A percentile compares a stretch with the other conserved stretches of the same genome.
phyloP scores from a whole-genome alignment of 2,329 filamentous ascomycete species.

The Beauveria medogensis region DNA sequence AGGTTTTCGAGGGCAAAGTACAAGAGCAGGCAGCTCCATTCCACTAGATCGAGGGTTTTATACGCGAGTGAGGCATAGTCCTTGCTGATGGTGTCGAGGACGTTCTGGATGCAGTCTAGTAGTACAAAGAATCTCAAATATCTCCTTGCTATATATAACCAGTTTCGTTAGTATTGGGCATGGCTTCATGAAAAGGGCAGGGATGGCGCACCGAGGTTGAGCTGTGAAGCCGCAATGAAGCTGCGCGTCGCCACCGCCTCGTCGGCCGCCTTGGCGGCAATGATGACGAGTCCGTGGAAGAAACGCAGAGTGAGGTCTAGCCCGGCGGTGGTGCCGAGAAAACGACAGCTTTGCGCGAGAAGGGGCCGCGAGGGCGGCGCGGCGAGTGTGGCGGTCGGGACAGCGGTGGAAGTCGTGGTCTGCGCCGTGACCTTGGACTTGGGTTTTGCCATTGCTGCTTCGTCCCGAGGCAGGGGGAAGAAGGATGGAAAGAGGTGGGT shows the following conservation, averaged over 20 bases:
- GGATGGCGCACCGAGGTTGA: conserved; percentile 3
- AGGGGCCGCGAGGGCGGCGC: not conserved
- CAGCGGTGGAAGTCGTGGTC: not conserved
- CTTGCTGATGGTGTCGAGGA: not conserved
- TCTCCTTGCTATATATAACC: not conserved
- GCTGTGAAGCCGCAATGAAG: not conserved
- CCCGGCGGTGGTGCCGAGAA: conserved; percentile 9
- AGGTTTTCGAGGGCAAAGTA: conserved; percentile 11
- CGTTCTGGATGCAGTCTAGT: conserved; percentile 5
- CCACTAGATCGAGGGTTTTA: not conserved
- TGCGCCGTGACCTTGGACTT: not conserved
- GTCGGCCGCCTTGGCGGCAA: not conserved
- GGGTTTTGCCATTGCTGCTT: not conserved
- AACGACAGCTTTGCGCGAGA: not conserved
- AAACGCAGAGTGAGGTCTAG: conserved; percentile 7
- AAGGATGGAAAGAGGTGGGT: no score
- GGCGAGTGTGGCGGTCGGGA: not conserved
- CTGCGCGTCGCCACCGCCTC: not conserved
- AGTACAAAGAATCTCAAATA: conserved; percentile 11
- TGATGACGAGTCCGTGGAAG: conserved; percentile 3
- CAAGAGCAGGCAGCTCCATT: conserved; percentile 9
- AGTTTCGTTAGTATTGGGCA: not conserved
- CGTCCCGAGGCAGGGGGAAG: no score
- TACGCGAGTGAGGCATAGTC: not conserved
- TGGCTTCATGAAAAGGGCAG: not conserved